Evolutionary conservation across 179 eudicot species (phyloP), one percentile per base, ranked within the genome.

Genomic region (Silene coronaria): DNA sequence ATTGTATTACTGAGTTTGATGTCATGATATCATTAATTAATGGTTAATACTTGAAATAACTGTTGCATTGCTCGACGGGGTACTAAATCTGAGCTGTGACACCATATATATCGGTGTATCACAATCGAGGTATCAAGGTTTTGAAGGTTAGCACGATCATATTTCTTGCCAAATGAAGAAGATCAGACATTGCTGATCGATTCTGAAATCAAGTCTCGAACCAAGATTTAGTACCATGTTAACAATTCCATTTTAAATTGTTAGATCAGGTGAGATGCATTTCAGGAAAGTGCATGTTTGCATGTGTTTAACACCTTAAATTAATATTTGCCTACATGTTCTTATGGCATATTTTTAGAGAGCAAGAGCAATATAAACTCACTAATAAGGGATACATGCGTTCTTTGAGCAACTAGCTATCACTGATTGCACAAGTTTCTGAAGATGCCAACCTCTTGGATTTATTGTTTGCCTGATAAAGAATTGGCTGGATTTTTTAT

Each of bases 401-500:
- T 32, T n/a, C 53, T 8, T 38, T 32, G n/a, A 72, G 66, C 6
- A 21, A 34, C 32, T 48, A 48, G 57, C n/a, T 30, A 45, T 72
- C 36, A 26, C 55, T 10, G 22, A 8, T n/a, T 60, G 51, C 24
- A 62, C 5, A 59, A 21, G 57, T 34, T 51, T 66, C 48, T 22
- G 34, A 59, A 32, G 30, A 36, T 36, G 55, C 38, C 22, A 36
- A 73, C 19, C 60, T 58, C 63, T 21, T 32, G 27, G 36, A 6
- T 11, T 21, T 38, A 34, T 22, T 34, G 21, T 34, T 34, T 67
- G 42, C 6, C 36, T 57, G 11, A 0, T n/a, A 68, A 12, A 46
- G 60, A 70, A 46, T 70, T 22, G 34, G 57, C 58, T 69, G 58
- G 48, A 69, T 69, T 42, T 12, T 12, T 45, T 21, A n/a, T 69